Conservation (phyloP, 2,329 filamentous ascomycete genomes). For the Ploettnerulaceae sp. region DNA sequence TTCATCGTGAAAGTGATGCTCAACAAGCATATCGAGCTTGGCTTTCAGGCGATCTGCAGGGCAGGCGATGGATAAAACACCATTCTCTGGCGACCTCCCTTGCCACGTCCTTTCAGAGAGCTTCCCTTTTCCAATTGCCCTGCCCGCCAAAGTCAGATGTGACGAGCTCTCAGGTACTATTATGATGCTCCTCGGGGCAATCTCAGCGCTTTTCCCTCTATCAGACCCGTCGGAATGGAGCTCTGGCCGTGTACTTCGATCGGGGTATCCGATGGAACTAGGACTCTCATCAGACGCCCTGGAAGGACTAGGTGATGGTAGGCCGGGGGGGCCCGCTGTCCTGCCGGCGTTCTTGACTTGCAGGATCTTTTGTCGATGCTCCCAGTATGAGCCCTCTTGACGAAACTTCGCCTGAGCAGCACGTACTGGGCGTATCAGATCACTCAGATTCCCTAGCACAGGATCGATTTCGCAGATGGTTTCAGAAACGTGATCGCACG, state of each 20-base stretch:
- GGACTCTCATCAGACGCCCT: constrained; percentile 2
- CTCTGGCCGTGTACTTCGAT: not conserved
- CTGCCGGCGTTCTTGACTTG: not conserved
- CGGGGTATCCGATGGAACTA: not conserved
- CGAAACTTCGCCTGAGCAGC: constrained; percentile 1
- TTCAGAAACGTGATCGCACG: constrained; percentile 1
- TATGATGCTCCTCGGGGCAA: not conserved
- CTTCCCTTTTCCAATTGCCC: not conserved
- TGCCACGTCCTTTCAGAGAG: not conserved
- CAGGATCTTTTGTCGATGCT: constrained; percentile 5
- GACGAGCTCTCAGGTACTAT: not conserved
- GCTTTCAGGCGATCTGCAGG: not conserved
- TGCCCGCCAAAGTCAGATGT: not conserved
- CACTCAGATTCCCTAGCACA: not conserved
- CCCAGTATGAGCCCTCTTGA: constrained; percentile 1
- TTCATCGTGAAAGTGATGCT: not conserved
- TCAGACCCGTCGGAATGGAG: not conserved
- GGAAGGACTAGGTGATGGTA: not conserved
- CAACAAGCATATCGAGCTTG: not conserved
- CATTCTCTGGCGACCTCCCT: not conserved
- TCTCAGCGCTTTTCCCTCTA: not conserved
- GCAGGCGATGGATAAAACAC: not conserved
- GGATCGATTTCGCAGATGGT: constrained; percentile 4
- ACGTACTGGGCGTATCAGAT: not conserved
- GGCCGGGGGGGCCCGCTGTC: not conserved